Evolutionary conservation across 2,329 filamentous ascomycete species (phyloP), one percentile per base, ranked within the genome.

Genomic region (Basipetospora chlamydospora): DNA sequence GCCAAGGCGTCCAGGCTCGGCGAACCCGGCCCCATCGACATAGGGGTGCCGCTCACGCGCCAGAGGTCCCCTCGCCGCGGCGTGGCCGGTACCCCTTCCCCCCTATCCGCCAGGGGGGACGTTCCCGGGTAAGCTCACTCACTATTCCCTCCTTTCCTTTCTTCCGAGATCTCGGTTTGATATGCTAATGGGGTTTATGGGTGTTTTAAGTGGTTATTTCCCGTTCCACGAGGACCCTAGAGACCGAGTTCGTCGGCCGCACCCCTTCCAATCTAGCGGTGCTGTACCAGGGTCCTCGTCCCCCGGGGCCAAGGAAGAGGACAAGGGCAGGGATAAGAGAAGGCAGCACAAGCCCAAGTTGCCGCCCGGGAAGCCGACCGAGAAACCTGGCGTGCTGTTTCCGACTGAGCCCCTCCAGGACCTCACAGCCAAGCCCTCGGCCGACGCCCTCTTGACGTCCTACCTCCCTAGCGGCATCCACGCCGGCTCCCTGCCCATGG

Each of bases 161-260:
- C n/a, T n/a, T n/a, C n/a, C n/a, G n/a, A n/a, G n/a, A n/a, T n/a
- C n/a, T n/a, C n/a, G n/a, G n/a, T n/a, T n/a, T n/a, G n/a, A n/a
- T n/a, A n/a, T n/a, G n/a, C n/a, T n/a, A n/a, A n/a, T n/a, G n/a
- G n/a, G n/a, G n/a, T n/a, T n/a, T n/a, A n/a, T n/a, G n/a, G n/a
- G n/a, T n/a, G n/a, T n/a, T n/a, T n/a, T n/a, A 44, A 76, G 72
- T 49, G 71, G 66, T 20, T 77, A 76, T 46, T 77, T 77, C 44
- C 70, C 71, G 13, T 52, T 67, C 22, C 70, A 75, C 52, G 71
- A 75, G 50, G 67, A 75, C 35, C 63, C 66, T 28, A 54, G 50
- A 35, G 48, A 51, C 39, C 58, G 62, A 37, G 49, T 69, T 13
- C 61, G 64, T 41, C 61, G 59, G 31, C 58, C 66, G 38, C 68